A percentile compares a stretch with the other conserved stretches of the same genome.
Conservation (phyloP, 257 asterid species). For the Buddleja alternifolia region DNA sequence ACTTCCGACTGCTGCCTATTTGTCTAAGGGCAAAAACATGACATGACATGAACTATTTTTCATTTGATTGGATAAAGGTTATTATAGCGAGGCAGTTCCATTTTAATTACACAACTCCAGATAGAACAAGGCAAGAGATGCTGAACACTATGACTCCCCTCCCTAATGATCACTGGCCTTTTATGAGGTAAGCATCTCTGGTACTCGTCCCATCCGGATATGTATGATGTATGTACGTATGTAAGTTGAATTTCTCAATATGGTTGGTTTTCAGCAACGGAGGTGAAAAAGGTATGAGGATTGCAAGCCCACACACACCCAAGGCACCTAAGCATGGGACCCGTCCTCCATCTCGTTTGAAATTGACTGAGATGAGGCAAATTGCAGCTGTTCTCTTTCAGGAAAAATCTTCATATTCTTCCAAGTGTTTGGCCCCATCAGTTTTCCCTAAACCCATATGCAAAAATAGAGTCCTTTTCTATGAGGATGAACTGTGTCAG, state of each 20-base stretch:
- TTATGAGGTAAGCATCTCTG: conserved; percentile 50
- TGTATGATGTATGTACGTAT: neutral
- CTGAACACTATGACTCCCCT: conserved; percentile 80
- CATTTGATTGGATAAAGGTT: conserved; percentile 48
- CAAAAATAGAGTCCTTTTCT: conserved; percentile 83
- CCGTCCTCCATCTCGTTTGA: conserved; percentile 80
- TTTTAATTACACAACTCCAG: conserved; percentile 93
- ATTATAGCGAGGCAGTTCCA: conserved; percentile 79
- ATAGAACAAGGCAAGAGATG: conserved; percentile 88
- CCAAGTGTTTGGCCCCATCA: conserved; percentile 71
- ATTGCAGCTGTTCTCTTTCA: conserved; percentile 91
- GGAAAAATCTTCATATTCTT: conserved; percentile 60
- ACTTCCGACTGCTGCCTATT: neutral
- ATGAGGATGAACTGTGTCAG: conserved; percentile 94
- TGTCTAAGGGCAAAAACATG: neutral
- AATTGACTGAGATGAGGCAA: conserved; percentile 76
- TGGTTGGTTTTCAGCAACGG: conserved; percentile 55
- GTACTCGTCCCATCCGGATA: neutral
- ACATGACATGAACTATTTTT: neutral
- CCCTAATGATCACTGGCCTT: conserved; percentile 88
- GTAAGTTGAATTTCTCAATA: neutral
- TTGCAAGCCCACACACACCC: conserved; percentile 77
- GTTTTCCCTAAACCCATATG: conserved; percentile 68
- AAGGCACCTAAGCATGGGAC: conserved; percentile 95
- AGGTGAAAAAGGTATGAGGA: conserved; percentile 46